Evolutionary conservation across 208 protist species (phyloP).

Genomic region (Porcisia hertigi): DNA sequence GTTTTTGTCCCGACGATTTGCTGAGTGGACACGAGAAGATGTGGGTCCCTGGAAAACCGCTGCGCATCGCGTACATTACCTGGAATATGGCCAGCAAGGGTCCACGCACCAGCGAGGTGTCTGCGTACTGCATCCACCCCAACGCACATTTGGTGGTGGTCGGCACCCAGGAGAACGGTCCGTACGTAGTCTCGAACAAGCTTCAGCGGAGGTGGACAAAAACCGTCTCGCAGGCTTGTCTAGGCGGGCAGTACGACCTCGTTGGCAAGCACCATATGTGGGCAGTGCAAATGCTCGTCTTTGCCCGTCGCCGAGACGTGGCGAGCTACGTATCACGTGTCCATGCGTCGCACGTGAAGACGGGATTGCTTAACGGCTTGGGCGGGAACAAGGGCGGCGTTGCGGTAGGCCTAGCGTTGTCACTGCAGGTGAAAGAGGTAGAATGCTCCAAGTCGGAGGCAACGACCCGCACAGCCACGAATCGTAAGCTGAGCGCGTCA

Average conservation of each 20-base stretch:
- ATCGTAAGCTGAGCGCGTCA: too few relatives aligned
- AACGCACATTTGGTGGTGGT: constrained; percentile 85
- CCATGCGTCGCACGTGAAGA: constrained; percentile 51
- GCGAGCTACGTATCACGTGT: constrained; percentile 53
- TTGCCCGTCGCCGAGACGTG: constrained; percentile 69
- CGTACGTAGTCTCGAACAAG: constrained; percentile 48
- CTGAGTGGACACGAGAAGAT: constrained; percentile 29
- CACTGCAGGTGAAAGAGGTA: constrained; percentile 32
- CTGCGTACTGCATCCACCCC: constrained; percentile 64
- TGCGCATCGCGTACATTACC: constrained; percentile 76
- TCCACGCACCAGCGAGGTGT: constrained; percentile 54
- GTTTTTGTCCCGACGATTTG: constrained; percentile 43
- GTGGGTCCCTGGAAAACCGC: constrained; percentile 68
- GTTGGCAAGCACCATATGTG: constrained; percentile 63
- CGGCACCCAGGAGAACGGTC: constrained; percentile 84
- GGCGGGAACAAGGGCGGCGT: constrained; percentile 95
- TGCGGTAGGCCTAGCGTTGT: constrained; percentile 70
- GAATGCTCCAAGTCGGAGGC: constrained; percentile 9
- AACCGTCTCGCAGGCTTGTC: constrained; percentile 40
- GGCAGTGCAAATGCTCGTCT: constrained; percentile 86
- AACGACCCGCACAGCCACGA: background rate
- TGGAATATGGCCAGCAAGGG: constrained; percentile 80
- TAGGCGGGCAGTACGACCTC: constrained; percentile 58
- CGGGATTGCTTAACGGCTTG: constrained; percentile 54
- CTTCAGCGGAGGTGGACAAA: constrained; percentile 55